phyloP scores from a whole-genome alignment of 2,329 filamentous ascomycete genomes.

The Claviceps sp. region DNA sequence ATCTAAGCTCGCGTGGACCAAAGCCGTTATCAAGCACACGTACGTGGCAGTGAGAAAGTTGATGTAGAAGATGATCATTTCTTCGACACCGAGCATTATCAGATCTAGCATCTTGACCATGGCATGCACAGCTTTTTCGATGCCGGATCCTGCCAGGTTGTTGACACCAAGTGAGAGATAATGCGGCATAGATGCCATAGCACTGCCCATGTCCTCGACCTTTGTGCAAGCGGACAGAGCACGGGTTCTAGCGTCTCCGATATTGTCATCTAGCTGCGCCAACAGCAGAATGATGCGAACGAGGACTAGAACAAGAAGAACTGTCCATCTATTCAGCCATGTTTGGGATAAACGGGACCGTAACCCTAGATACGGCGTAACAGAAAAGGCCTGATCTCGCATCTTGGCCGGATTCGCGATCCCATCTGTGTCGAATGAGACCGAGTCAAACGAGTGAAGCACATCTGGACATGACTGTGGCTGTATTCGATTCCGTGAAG shows the following conservation, averaged over 20 bases:
- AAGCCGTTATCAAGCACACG: conserved; percentile 74
- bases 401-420: conserved; percentile 7
- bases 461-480: conserved; percentile 1
- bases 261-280: conserved; percentile 55
- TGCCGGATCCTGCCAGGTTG: conserved; percentile 62
- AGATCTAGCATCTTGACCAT: conserved; percentile 69
- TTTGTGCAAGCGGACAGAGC: conserved; percentile 81
- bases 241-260: conserved; percentile 63
- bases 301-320: conserved; percentile 76
- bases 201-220: conserved; percentile 84
- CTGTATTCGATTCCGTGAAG: not conserved
- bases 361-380: conserved; percentile 87
- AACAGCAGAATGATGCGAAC: conserved; percentile 68
- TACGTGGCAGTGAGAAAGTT: conserved; percentile 86
- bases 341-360: conserved; percentile 82
- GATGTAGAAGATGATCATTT: conserved; percentile 82
- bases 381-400: conserved; percentile 27
- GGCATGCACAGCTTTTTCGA: conserved; percentile 68
- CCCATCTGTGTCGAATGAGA: conserved; percentile 23
- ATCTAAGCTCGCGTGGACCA: conserved; percentile 66
- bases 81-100: conserved; percentile 70
- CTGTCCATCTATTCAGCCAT: conserved; percentile 96
- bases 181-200: conserved; percentile 96
- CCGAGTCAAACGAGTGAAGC: conserved; percentile 14
- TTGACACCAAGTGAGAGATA: conserved; percentile 87